These are phyloP conservation scores for Naganishia randhawae DNA, from an alignment of 768 basidiomycete genomes.

Conservation along the genomic window DNA sequence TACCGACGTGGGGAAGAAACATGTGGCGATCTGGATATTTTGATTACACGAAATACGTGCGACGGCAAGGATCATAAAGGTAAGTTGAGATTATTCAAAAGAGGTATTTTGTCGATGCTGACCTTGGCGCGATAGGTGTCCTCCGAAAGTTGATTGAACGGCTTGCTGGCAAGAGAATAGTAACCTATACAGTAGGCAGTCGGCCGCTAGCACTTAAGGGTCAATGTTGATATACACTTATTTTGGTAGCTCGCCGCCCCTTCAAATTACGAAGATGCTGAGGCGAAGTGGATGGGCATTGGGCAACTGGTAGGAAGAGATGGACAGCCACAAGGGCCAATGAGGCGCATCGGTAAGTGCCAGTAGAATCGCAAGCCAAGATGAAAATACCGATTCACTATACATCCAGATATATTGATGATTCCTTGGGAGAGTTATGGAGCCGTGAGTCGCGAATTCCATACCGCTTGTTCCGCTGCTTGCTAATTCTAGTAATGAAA, in stretches of 20 bases:
- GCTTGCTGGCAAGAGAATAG: slow-evolving; percentile 60
- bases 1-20: slow-evolving; percentile 77
- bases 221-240: slow-evolving; percentile 6
- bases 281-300: slow-evolving; percentile 73
- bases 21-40: slow-evolving; percentile 87
- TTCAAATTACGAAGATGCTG: slow-evolving; percentile 64
- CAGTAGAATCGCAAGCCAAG: neutral
- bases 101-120: neutral
- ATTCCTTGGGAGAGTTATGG: slow-evolving; percentile 72
- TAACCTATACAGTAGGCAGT: slow-evolving; percentile 65
- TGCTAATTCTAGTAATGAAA: neutral
- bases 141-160: slow-evolving; percentile 55
- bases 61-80: slow-evolving; percentile 76
- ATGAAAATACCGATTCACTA: neutral
- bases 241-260: slow-evolving; percentile 62
- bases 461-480: neutral
- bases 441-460: slow-evolving; percentile 5
- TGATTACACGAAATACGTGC: slow-evolving; percentile 69
- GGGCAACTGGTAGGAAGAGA: slow-evolving; percentile 55
- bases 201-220: no score
- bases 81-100: slow-evolving; percentile 37
- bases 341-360: slow-evolving; percentile 62
- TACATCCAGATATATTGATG: slow-evolving; percentile 64
- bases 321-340: slow-evolving; percentile 55
- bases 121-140: slow-evolving; percentile 6